Evolutionary conservation across 2,329 filamentous ascomycete species (phyloP), one percentile per base, ranked within the genome.

Genomic region (Atkinsonella texensis): DNA sequence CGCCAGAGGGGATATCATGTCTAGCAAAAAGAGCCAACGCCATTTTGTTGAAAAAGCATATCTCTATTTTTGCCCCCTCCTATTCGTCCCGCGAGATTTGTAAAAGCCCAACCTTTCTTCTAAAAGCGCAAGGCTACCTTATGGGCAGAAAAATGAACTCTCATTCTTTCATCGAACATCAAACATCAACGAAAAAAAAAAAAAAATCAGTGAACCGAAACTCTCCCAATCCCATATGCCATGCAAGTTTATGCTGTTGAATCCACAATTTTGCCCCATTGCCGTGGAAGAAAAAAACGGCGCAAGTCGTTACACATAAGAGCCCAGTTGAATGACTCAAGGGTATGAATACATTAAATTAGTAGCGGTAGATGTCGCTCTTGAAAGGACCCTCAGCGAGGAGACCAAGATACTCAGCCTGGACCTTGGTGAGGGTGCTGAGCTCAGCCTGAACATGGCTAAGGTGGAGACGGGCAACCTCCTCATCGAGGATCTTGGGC

Each of bases 401-500:
- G 61, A 98, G 79, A 64, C 89, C 83, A 68, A 97, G 86, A 79
- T 98, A 98, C 68, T 97, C 93, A 62, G 89, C 85, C 81, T 98
- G 93, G 63, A 85, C 85, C 55, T 78, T 66, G 68, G 83, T 88
- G 69, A 98, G 84, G 72, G 83, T 84, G 70, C 85, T 87, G 66
- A 98, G 83, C 81, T 97, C 89, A 66, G 81, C 93, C 75, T 95
- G 94, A 79, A 89, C 85, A 79, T 97, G 93, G 59, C 77, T 81
- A 62, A 96, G 78, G 77, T 98, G 93, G 61, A 96, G 87, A 68
- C 85, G 81, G 68, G 93, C 93, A 67, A 98, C 93, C 77, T 96
- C 89, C 84, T 98, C 93, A 66, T 98, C 93, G 59, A 98, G 84
- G 67, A 95, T 89, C 89, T 98, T 98, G 74, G 93, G 93, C 52